These are phyloP conservation scores for Yamadazyma endophytica DNA, from an alignment of 805 yeast species.

Conservation along the genomic window DNA sequence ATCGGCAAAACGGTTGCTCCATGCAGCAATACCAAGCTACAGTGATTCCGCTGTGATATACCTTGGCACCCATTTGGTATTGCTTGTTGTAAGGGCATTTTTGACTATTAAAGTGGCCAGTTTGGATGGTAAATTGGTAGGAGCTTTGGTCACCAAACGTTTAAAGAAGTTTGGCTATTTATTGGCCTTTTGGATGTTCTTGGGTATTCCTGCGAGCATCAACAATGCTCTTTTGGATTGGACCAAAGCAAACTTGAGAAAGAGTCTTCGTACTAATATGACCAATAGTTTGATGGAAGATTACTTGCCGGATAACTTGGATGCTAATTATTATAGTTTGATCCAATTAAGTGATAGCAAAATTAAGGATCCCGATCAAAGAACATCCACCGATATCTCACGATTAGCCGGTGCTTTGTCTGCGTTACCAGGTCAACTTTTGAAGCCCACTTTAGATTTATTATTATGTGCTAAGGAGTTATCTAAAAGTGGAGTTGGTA, in stretches of 20 bases:
- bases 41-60: conserved; percentile 26
- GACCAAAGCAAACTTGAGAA: conserved; percentile 54
- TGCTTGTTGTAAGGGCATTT: conserved; percentile 65
- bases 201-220: conserved; percentile 83
- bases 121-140: conserved; percentile 80
- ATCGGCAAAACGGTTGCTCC: conserved; percentile 25
- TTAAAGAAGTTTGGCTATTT: conserved; percentile 61
- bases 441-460: conserved; percentile 80
- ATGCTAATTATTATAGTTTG: conserved; percentile 70
- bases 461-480: conserved; percentile 76
- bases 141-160: conserved; percentile 69
- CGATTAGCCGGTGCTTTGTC: conserved; percentile 70
- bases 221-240: conserved; percentile 68
- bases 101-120: conserved; percentile 80
- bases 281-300: conserved; percentile 62
- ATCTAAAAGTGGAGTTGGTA: conserved; percentile 58
- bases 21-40: conserved; percentile 31
- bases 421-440: conserved; percentile 72
- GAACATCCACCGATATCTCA: conserved; percentile 76
- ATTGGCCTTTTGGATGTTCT: conserved; percentile 70
- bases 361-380: conserved; percentile 74
- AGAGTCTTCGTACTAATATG: conserved; percentile 57
- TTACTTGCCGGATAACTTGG: conserved; percentile 66
- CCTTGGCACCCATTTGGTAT: conserved; percentile 50
- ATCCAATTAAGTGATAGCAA: conserved; percentile 51